Percentiles rank a stretch among this genome's conserved stretches.
Evolutionary conservation across 345 rosid genomes (phyloP).

Genomic region (Acer yangbiense): DNA sequence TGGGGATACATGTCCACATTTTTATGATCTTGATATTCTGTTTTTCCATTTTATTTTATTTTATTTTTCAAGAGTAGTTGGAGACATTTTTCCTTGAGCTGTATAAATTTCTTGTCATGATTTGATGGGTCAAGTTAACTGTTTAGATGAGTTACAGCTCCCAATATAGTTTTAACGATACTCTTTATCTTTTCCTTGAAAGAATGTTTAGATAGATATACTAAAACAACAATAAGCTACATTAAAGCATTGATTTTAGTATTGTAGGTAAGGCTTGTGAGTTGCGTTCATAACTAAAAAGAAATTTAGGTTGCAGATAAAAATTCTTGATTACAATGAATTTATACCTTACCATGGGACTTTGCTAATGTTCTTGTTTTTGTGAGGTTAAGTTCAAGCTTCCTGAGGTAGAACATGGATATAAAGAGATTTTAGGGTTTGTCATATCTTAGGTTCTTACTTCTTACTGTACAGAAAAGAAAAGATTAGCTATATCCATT

Average conservation of each 20-base stretch:
- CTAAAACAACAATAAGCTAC: no score
- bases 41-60: neutral
- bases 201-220: neutral
- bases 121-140: constrained; percentile 10
- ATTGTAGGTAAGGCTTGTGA: neutral
- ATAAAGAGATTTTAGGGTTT: neutral
- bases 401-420: neutral
- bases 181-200: neutral
- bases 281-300: neutral
- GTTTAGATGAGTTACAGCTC: constrained; percentile 6
- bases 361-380: no score
- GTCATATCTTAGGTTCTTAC: neutral
- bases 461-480: neutral
- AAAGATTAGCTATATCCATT: neutral
- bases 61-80: neutral
- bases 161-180: neutral
- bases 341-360: neutral
- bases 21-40: neutral
- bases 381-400: neutral
- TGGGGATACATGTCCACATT: neutral
- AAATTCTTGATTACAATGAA: neutral
- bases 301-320: neutral
- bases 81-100: neutral
- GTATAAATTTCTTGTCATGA: neutral
- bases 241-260: neutral